phyloP scores from a whole-genome alignment of 345 rosid species.

The Citrus inodora region DNA sequence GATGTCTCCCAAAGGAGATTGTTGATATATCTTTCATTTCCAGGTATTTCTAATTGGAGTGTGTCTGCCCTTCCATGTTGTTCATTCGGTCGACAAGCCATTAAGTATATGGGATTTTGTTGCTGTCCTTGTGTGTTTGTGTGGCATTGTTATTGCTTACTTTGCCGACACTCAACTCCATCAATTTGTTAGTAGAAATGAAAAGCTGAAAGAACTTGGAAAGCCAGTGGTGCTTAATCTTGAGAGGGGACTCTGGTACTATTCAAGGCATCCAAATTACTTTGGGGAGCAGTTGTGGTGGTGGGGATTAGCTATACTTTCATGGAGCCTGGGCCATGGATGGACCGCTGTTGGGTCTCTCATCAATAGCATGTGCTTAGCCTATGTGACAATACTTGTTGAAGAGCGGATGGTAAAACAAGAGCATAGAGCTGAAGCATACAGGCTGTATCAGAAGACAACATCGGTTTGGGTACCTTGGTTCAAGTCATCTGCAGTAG shows the following conservation, averaged over 20 bases:
- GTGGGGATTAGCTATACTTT: conserved; percentile 88
- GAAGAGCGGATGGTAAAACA: conserved; percentile 77
- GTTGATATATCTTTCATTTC: neutral
- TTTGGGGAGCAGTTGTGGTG: conserved; percentile 97
- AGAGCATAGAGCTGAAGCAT: conserved; percentile 79
- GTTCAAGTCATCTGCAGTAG: conserved; percentile 52
- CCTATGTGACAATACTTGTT: conserved; percentile 75
- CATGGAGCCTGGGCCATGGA: conserved; percentile 83
- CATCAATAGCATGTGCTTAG: conserved; percentile 70
- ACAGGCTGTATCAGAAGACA: conserved; percentile 78
- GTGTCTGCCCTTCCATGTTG: conserved; percentile 63
- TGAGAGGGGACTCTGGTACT: conserved; percentile 76
- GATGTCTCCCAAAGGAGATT: neutral
- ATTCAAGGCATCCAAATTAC: conserved; percentile 94
- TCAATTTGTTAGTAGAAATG: conserved; percentile 62
- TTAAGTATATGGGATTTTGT: conserved; percentile 59
- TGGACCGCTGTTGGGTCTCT: conserved; percentile 71
- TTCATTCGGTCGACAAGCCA: conserved; percentile 66
- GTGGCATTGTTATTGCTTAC: conserved; percentile 69
- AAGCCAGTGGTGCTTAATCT: conserved; percentile 63
- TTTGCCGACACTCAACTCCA: conserved; percentile 85
- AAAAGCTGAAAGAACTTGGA: conserved; percentile 66
- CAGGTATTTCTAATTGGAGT: conserved; percentile 84
- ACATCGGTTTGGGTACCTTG: conserved; percentile 95
- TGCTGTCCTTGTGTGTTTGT: conserved; percentile 51